Conservation (phyloP, 768 basidiomycete genomes). For the Boletus subparvulus region DNA sequence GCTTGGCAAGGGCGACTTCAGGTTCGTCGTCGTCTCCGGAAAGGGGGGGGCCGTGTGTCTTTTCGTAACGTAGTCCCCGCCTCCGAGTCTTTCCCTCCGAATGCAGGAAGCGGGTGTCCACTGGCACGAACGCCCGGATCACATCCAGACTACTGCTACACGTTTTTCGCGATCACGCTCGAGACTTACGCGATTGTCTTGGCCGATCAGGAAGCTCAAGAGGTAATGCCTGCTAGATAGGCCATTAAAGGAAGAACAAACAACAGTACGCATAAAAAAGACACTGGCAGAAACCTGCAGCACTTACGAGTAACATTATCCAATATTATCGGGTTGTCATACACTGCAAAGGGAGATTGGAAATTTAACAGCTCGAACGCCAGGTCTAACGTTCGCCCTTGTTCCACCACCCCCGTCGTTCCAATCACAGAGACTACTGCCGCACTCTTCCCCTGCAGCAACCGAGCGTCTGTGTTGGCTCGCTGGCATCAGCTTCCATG, state of each 20-base stretch:
- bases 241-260: conserved; percentile 37
- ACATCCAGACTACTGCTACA: conserved; percentile 50
- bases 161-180: conserved; percentile 70
- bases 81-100: background rate
- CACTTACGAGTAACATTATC: no score
- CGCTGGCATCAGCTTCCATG: no score
- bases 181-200: conserved; percentile 57
- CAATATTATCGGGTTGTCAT: no score
- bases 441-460: no score
- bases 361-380: no score
- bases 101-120: conserved; percentile 2
- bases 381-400: no score
- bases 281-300: no score
- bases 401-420: no score
- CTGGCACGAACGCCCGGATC: background rate
- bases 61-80: background rate
- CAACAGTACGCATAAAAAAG: no score
- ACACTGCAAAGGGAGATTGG: no score
- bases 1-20: conserved; percentile 52
- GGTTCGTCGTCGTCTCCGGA: conserved; percentile 60
- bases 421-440: no score
- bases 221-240: conserved; percentile 45
- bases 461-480: no score
- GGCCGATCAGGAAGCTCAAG: conserved; percentile 55
- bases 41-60: conserved; percentile 66